Evolutionary conservation across 2,329 filamentous ascomycete species (phyloP).

Genomic region (Neoascochyta sp.): DNA sequence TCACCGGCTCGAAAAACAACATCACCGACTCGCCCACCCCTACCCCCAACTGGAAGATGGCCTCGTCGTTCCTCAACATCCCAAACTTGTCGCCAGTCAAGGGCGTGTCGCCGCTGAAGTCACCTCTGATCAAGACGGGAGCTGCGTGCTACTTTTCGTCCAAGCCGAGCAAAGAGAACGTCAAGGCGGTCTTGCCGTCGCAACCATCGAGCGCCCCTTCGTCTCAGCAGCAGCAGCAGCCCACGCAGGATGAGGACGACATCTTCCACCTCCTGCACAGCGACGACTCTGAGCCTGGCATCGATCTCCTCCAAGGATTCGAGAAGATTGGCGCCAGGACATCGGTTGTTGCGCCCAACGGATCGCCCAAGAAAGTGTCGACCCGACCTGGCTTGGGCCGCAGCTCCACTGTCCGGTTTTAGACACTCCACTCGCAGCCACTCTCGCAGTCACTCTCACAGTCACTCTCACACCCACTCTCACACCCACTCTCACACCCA

Average conservation of each 20-base stretch:
- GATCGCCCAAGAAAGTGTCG: slow-evolving; percentile 32
- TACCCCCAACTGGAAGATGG: slow-evolving; percentile 35
- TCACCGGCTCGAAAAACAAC: slow-evolving; percentile 54
- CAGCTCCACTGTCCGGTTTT: slow-evolving; percentile 36
- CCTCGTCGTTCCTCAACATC: slow-evolving; percentile 37
- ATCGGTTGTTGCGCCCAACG: slow-evolving; percentile 32
- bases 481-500: too few species aligned
- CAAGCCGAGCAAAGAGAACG: slow-evolving; percentile 20
- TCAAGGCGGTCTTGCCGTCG: slow-evolving; percentile 21
- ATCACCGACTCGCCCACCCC: slow-evolving; percentile 34
- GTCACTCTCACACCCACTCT: too few species aligned
- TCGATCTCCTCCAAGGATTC: slow-evolving; percentile 73
- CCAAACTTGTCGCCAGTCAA: slow-evolving; percentile 34
- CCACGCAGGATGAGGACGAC: slow-evolving; percentile 49
- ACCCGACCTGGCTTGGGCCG: slow-evolving; percentile 27
- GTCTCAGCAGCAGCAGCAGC: slow-evolving; percentile 9
- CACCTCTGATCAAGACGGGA: slow-evolving; percentile 24
- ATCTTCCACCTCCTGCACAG: slow-evolving; percentile 56
- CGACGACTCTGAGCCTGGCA: slow-evolving; percentile 57
- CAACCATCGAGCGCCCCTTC: slow-evolving; percentile 29
- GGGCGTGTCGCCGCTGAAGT: slow-evolving; percentile 30
- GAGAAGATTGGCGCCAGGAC: slow-evolving; percentile 61
- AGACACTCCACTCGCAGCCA: too few species aligned
- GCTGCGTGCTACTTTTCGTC: slow-evolving; percentile 16
- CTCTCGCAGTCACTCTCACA: too few species aligned